Evolutionary conservation across 768 basidiomycete genomes (phyloP), one percentile per base, ranked within the genome.

Genomic region (Phaeotremella fagi): DNA sequence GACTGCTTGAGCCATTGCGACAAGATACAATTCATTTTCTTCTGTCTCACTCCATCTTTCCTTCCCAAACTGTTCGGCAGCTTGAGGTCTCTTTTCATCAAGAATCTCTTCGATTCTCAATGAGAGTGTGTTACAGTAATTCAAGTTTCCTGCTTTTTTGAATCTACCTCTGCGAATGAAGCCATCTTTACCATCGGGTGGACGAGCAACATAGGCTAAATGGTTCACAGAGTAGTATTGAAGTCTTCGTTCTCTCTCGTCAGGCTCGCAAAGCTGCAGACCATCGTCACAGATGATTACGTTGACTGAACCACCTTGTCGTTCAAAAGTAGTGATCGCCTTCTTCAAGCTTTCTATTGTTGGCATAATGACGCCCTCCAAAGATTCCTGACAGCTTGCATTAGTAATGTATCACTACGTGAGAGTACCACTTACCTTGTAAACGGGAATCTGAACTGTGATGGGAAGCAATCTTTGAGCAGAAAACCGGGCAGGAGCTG

Each of bases 111-210:
- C 82, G 53, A 82, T 72, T 54, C 82, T 80, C 24, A 88, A 78
- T 7, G 84, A 85, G 7, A 89, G 79, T 65, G 83, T 75, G 23
- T 80, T 78, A 0, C 81, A 88, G 63, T 87, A 90, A 72, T 91
- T 92, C 85, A 91, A 84, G 75, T 92, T 92, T n/a, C 60, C 37
- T 15, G 54, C 63, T 75, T 94, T 94, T 79, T 94, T 94, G 80
- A 94, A 94, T 24, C 88, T 81, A 26, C 88, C 88, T 20, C 86
- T 86, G 46, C 88, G 85, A 58, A 84, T 82, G 78, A 81, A 88
- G 1, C 86, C 87, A 65, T 83, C 82, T 60, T 75, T 75, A 29
- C 81, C 81, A 70, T 89, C 87, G 53, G 80, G 79, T 1, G 88
- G 87, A 41, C 88, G 83, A 24, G 88, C 87, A 53, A 88, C 84